phyloP scores from a whole-genome alignment of 148 eudicot species.

The Rhododendron henanense region DNA sequence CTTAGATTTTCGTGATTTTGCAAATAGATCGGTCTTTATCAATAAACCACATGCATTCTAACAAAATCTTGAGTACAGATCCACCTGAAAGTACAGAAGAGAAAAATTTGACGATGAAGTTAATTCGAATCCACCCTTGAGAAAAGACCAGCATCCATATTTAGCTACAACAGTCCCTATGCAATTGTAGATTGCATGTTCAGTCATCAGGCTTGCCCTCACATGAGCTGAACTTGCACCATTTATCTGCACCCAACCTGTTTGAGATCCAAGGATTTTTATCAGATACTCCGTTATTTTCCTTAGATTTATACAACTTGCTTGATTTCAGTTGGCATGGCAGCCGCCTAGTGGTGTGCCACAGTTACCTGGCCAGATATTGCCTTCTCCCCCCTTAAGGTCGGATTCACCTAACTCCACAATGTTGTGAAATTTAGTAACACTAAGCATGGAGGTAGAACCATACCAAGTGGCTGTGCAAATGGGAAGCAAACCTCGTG shows the following conservation, averaged over 20 bases:
- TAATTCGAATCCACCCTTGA: slow-evolving; percentile 81
- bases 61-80: not conserved
- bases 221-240: slow-evolving; percentile 45
- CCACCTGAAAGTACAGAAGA: slow-evolving; percentile 59
- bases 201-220: slow-evolving; percentile 43
- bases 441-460: not conserved
- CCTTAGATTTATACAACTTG: not conserved
- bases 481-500: not conserved
- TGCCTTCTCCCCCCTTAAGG: not conserved
- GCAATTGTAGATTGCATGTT: slow-evolving; percentile 34
- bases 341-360: not conserved
- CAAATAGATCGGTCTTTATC: not conserved
- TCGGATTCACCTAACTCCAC: not conserved
- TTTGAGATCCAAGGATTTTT: not conserved
- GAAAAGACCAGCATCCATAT: slow-evolving; percentile 87
- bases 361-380: not conserved
- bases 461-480: not conserved
- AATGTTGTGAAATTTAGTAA: not conserved
- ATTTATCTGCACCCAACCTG: slow-evolving; percentile 69
- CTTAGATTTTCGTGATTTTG: not conserved
- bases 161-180: slow-evolving; percentile 66
- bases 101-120: slow-evolving; percentile 43
- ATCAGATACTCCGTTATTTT: not conserved
- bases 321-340: not conserved
- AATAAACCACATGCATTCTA: not conserved